phyloP scores from a whole-genome alignment of 148 eudicot genomes.

The Vaccinium myrtillus region DNA sequence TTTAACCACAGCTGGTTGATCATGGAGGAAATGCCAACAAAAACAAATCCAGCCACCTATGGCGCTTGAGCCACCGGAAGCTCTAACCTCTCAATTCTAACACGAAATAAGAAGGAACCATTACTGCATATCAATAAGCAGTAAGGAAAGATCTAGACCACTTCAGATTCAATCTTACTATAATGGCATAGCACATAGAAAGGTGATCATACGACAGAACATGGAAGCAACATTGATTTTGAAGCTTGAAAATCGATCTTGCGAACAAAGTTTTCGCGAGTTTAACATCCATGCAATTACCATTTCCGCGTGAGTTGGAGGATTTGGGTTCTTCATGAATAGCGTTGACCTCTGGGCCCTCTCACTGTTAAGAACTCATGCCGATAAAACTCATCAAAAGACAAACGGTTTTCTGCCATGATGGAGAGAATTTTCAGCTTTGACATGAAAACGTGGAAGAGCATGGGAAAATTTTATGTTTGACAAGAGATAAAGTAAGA shows the following conservation, averaged over 20 bases:
- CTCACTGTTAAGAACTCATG: slow-evolving; percentile 31
- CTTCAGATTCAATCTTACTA: not conserved
- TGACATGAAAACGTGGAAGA: not conserved
- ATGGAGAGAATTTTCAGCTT: slow-evolving; percentile 6
- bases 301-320: not conserved
- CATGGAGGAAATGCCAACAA: not conserved
- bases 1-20: not conserved
- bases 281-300: too few relatives aligned
- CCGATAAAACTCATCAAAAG: slow-evolving; percentile 39
- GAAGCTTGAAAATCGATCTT: not conserved
- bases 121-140: not conserved
- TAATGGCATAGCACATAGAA: not conserved
- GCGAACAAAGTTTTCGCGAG: too few relatives aligned
- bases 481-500: not conserved
- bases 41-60: not conserved
- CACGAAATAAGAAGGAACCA: not conserved
- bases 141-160: not conserved
- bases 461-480: not conserved
- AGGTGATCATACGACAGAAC: not conserved
- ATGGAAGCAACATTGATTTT: not conserved
- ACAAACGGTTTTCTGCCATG: slow-evolving; percentile 36
- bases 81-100: not conserved
- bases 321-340: slow-evolving; percentile 6
- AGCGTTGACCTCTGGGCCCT: slow-evolving; percentile 13
- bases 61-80: not conserved